phyloP scores from a whole-genome alignment of 23 red algal species.

The Gracilaria domingensis region DNA sequence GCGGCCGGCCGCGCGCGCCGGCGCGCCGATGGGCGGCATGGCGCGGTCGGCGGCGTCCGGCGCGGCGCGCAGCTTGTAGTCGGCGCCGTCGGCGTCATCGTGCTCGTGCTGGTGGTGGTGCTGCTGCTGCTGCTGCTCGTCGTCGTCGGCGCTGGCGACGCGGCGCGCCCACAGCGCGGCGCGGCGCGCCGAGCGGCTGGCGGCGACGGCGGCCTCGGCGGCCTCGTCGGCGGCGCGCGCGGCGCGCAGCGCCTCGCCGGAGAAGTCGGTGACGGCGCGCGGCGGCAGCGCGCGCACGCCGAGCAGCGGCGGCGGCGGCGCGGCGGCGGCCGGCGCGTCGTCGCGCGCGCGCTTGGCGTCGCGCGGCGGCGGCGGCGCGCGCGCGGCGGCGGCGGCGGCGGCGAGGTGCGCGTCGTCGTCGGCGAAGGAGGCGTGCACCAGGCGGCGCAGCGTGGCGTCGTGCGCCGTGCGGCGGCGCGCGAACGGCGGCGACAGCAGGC shows the following conservation, averaged over 20 bases:
- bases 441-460: conserved; percentile 21
- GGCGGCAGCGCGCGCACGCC: background rate
- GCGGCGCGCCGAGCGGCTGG: background rate
- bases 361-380: conserved; percentile 15
- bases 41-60: no score
- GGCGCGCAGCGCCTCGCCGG: background rate
- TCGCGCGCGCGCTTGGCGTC: conserved; percentile 12
- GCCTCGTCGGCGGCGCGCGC: conserved; percentile 14
- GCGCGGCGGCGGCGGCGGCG: conserved; percentile 10
- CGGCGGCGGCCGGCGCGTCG: background rate
- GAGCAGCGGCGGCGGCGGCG: background rate
- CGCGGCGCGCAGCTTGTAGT: no score
- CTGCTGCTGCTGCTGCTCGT: no score
- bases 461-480: conserved; percentile 30
- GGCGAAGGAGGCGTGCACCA: conserved; percentile 29
- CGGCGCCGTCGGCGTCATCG: no score
- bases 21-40: background rate
- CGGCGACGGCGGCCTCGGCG: conserved; percentile 12
- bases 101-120: no score
- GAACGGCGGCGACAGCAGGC: conserved; percentile 13
- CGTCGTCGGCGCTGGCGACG: no score
- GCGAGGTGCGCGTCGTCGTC: background rate
- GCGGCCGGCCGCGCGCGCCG: background rate
- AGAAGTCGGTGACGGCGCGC: conserved; percentile 7
- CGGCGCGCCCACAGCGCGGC: no score